Evolutionary conservation across 495 filamentous ascomycete genomes (phyloP), one percentile per base, ranked within the genome.

Genomic region (Aspergillus carlsbadensis): DNA sequence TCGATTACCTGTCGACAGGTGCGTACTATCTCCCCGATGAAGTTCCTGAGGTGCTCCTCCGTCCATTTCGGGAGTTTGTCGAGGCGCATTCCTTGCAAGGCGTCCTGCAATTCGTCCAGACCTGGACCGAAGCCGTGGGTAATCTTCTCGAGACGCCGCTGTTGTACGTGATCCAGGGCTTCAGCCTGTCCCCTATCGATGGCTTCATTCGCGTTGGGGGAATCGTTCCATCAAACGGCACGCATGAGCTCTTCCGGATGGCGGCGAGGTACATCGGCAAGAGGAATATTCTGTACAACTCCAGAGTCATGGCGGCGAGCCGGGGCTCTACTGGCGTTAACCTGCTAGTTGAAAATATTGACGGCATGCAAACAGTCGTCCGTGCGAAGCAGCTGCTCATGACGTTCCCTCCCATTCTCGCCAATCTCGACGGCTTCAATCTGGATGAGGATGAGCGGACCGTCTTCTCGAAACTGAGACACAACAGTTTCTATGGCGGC

Each of bases 61-160:
- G 77, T 37, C 71, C 76, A 0, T 79, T 74, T 48, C 65, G 66
- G 5, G 61, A 77, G 10, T 79, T 81, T 50, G 54, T 73, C 36
- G 66, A 52, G 34, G 78, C 76, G 56, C 69, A 78, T 63, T 66
- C 65, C 51, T 61, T 78, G 13, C 64, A 71, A 39, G 67, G 65
- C 45, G 62, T 67, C 21, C 44, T 69, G 11, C 64, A 59, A 13
- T 33, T 63, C 8, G 63, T 66, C 14, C 68, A 54, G 51, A 26
- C 49, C 33, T 11, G 70, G 66, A 26, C 62, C 69, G 22, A 31
- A 5, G 70, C 70, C 31, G 66, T 74, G 1, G 70, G 69, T 21
- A 68, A 77, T 52, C 69, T 78, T 47, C 59, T 66, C 26, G 64
- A 69, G 17, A 52, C 64, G n/a, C 64, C 71, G 11, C 75, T 75